phyloP scores from a whole-genome alignment of 768 basidiomycete species.

The Tricholoma hemisulphureum region DNA sequence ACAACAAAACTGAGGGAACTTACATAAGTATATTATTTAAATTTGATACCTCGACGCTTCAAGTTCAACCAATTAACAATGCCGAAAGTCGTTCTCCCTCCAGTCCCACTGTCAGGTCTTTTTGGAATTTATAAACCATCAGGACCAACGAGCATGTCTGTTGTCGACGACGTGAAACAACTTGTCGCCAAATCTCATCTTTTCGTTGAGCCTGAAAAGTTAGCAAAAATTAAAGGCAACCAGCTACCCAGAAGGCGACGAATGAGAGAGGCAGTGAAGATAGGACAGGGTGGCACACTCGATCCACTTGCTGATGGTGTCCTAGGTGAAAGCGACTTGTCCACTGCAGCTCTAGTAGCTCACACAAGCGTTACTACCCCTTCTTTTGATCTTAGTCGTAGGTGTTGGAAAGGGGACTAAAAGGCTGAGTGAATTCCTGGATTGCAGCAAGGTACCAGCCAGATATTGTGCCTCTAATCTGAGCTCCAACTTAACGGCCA shows the following conservation, averaged over 20 bases:
- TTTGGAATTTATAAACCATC: slow-evolving; percentile 92
- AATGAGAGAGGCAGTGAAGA: slow-evolving; percentile 59
- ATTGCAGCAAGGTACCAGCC: slow-evolving; percentile 76
- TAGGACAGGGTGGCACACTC: slow-evolving; percentile 92
- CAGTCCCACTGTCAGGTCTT: slow-evolving; percentile 71
- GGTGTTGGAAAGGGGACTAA: slow-evolving; percentile 92
- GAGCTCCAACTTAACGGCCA: slow-evolving; percentile 26
- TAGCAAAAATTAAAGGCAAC: slow-evolving; percentile 50
- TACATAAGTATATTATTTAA: no score
- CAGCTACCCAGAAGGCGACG: slow-evolving; percentile 42
- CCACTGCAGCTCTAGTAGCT: neutral
- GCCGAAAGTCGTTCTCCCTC: slow-evolving; percentile 59
- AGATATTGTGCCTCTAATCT: neutral
- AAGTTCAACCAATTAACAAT: no score
- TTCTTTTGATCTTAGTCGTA: slow-evolving; percentile 54
- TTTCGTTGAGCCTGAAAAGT: slow-evolving; percentile 66
- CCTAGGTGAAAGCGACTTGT: slow-evolving; percentile 54
- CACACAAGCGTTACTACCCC: neutral
- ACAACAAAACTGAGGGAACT: no score
- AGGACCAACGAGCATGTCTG: slow-evolving; percentile 88
- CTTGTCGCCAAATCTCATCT: slow-evolving; percentile 75
- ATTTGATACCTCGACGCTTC: neutral
- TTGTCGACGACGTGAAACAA: slow-evolving; percentile 82
- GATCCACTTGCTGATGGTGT: slow-evolving; percentile 97
- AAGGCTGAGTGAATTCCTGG: slow-evolving; percentile 74